Evolutionary conservation across 306 rosid species (phyloP).

Genomic region (Phaseolus lunatus): DNA sequence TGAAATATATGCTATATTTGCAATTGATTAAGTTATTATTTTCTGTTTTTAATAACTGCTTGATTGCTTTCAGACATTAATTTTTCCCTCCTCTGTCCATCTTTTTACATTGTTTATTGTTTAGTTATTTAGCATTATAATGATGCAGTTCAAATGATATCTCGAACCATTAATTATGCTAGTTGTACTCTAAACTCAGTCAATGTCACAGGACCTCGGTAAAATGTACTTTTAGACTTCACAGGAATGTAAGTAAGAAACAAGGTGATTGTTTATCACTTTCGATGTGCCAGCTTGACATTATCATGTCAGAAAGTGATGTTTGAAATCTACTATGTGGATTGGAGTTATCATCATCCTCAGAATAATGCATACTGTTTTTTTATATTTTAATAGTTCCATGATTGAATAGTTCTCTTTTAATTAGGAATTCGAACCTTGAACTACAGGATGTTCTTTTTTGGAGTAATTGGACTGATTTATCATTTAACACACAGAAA

Average conservation of each 20-base stretch:
- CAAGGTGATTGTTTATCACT: conserved; percentile 3
- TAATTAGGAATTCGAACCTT: conserved; percentile 15
- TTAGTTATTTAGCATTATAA: not conserved
- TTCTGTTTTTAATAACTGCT: not conserved
- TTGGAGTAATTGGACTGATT: not conserved
- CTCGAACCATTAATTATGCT: not conserved
- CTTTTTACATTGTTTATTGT: not conserved
- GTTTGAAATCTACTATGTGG: conserved; percentile 6
- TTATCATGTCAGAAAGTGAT: conserved; percentile 6
- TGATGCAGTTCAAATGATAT: not conserved
- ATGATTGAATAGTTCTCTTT: conserved; percentile 19
- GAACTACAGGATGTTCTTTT: conserved; percentile 20
- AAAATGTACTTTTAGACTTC: conserved; percentile 17
- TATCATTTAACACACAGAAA: not conserved
- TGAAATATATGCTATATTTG: not conserved
- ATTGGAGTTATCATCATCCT: not conserved
- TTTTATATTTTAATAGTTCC: conserved; percentile 5
- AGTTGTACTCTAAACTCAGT: not conserved
- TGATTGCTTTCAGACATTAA: not conserved
- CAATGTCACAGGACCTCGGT: not conserved
- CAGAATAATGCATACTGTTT: not conserved
- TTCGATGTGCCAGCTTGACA: conserved; percentile 23
- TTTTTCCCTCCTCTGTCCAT: not conserved
- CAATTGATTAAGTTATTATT: not conserved
- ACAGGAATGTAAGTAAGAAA: not conserved